These are phyloP conservation scores for Fragaria vesca DNA, from an alignment of 306 rosid genomes.

Conservation along the genomic window DNA sequence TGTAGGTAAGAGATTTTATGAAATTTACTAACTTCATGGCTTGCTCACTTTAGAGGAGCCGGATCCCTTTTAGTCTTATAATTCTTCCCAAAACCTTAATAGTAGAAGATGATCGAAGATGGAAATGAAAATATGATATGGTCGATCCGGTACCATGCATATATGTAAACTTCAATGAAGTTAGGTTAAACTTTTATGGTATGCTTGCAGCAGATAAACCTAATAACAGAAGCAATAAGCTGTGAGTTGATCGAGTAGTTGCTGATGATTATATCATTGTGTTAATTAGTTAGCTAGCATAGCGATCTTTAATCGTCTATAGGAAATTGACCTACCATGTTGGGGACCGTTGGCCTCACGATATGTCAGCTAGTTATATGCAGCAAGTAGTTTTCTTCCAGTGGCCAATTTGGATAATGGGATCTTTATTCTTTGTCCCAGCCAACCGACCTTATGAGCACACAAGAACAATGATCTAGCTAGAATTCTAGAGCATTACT, in stretches of 20 bases:
- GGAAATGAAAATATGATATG: neutral
- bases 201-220: neutral
- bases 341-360: constrained; percentile 6
- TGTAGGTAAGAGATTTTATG: no score
- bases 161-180: neutral
- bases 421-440: constrained; percentile 7
- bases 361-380: neutral
- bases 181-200: neutral
- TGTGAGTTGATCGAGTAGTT: neutral
- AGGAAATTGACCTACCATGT: neutral
- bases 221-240: neutral
- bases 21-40: no score
- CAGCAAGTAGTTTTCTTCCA: constrained; percentile 2
- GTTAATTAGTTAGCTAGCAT: neutral
- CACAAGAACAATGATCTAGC: neutral
- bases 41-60: no score
- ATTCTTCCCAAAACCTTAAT: neutral
- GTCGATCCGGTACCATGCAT: neutral
- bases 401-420: constrained; percentile 17
- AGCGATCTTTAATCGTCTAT: neutral
- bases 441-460: constrained; percentile 10
- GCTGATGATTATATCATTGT: neutral
- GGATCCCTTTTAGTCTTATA: neutral
- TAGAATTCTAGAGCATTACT: neutral
- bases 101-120: neutral